Evolutionary conservation across 176 grass and related monocot species (phyloP).

Genomic region (Panicum miliaceum): DNA sequence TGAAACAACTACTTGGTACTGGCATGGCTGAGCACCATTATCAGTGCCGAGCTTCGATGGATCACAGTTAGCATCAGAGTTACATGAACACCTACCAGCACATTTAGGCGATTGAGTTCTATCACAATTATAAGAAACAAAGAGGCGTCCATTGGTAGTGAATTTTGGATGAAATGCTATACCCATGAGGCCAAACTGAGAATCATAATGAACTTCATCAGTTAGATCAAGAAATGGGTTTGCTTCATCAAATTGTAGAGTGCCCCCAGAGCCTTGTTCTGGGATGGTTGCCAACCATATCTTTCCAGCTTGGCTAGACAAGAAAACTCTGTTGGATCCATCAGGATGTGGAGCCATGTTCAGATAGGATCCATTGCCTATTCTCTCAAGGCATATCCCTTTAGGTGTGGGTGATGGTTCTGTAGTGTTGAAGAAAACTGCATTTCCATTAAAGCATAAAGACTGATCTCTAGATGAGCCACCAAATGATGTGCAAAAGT

Average conservation of each 20-base stretch:
- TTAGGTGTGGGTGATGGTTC: slow-evolving; percentile 59
- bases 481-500: slow-evolving; percentile 81
- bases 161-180: slow-evolving; percentile 90
- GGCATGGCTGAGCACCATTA: slow-evolving; percentile 75
- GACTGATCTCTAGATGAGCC: slow-evolving; percentile 55
- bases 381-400: slow-evolving; percentile 88
- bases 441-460: slow-evolving; percentile 74
- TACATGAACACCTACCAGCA: slow-evolving; percentile 89
- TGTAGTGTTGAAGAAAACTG: slow-evolving; percentile 69
- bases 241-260: slow-evolving; percentile 58
- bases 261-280: slow-evolving; percentile 71
- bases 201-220: slow-evolving; percentile 79
- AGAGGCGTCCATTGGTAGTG: slow-evolving; percentile 75
- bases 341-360: slow-evolving; percentile 88
- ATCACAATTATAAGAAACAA: slow-evolving; percentile 94
- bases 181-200: slow-evolving; percentile 84
- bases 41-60: slow-evolving; percentile 72
- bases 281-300: slow-evolving; percentile 82
- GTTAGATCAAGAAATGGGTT: slow-evolving; percentile 89
- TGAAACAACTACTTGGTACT: slow-evolving; percentile 73
- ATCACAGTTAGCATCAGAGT: slow-evolving; percentile 86
- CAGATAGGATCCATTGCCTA: slow-evolving; percentile 81
- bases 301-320: slow-evolving; percentile 84
- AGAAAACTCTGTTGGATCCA: slow-evolving; percentile 88
- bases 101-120: slow-evolving; percentile 60